These are phyloP conservation scores for Luffa aegyptiaca DNA, from an alignment of 306 rosid species.

Conservation along the genomic window DNA sequence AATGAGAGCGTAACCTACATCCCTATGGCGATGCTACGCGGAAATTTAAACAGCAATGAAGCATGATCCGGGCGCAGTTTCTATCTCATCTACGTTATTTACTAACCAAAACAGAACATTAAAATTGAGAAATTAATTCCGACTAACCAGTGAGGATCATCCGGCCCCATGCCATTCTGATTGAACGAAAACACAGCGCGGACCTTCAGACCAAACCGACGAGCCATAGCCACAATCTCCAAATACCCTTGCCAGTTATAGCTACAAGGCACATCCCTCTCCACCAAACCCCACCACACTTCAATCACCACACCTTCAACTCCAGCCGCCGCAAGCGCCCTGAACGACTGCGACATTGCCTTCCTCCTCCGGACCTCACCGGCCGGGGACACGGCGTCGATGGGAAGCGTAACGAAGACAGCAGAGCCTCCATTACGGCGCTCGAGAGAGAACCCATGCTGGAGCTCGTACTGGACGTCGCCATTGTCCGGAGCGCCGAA, in stretches of 20 bases:
- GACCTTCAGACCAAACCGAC: conserved; percentile 56
- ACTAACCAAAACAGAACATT: not conserved
- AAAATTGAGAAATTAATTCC: not conserved
- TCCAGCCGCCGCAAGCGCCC: conserved; percentile 56
- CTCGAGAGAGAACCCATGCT: conserved; percentile 44
- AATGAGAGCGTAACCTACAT: not conserved
- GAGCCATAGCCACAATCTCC: conserved; percentile 48
- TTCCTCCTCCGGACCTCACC: conserved; percentile 35
- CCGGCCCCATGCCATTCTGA: conserved; percentile 41
- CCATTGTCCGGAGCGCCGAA: conserved; percentile 50
- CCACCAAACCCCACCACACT: conserved; percentile 93
- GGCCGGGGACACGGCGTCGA: conserved; percentile 25
- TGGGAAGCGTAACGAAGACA: conserved; percentile 60
- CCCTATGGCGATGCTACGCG: not conserved
- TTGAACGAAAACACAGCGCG: conserved; percentile 75
- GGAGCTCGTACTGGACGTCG: conserved; percentile 50
- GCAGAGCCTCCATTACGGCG: conserved; percentile 46
- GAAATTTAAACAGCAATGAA: not conserved
- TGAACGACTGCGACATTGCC: conserved; percentile 38
- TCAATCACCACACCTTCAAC: conserved; percentile 85
- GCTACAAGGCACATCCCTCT: conserved; percentile 54
- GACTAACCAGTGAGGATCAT: conserved; percentile 56
- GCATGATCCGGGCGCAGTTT: not conserved
- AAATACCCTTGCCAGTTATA: conserved; percentile 72
- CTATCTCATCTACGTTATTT: not conserved